Evolutionary conservation across 192 early-diverging fungal genomes (phyloP), one percentile per base, ranked within the genome.

Genomic region (Lobosporangium transversale): DNA sequence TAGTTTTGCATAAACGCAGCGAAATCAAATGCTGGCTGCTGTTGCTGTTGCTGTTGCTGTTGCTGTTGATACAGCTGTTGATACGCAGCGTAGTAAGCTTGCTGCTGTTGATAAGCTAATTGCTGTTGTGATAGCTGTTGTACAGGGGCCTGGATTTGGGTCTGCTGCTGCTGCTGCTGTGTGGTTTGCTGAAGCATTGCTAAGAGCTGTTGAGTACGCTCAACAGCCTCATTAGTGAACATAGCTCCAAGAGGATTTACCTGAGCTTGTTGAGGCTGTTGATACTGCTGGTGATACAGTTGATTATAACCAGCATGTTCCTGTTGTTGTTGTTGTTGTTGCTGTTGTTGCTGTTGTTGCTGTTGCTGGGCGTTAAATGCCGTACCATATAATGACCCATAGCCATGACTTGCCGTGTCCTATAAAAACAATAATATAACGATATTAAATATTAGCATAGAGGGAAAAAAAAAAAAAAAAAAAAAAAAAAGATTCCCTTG

Each of bases 111-210:
- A 27, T 69, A 52, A 4, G 50, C 50, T 27, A 52, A 54, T 36
- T 68, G 50, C 8, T 59, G 57, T 30, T 44, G 43, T 48, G 14
- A 5, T 51, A 18, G 33, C 51, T 52, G 37, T 17, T 42, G n/a
- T n/a, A n/a, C n/a, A n/a, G n/a, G n/a, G n/a, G n/a, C n/a, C n/a
- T n/a, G n/a, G n/a, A n/a, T 18, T 14, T 26, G 24, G 3, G 7
- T 14, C 37, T 32, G 53, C 6, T 8, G 44, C 21, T 51, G 53
- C 21, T 56, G 53, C 35, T 45, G 37, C 35, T 29, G 26, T 17
- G 53, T 66, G 5, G 40, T 40, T 32, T 66, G 64, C 26, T 66
- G 54, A 10, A 66, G 33, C 64, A 66, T 66, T 2, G 53, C 43
- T 7, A 66, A 32, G 21, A 66, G 24, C 14, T 36, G 52, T 42